Evolutionary conservation across 1,139 yeast genomes (phyloP), one percentile per base, ranked within the genome.

Genomic region (Debaryomyces psychrophilus): DNA sequence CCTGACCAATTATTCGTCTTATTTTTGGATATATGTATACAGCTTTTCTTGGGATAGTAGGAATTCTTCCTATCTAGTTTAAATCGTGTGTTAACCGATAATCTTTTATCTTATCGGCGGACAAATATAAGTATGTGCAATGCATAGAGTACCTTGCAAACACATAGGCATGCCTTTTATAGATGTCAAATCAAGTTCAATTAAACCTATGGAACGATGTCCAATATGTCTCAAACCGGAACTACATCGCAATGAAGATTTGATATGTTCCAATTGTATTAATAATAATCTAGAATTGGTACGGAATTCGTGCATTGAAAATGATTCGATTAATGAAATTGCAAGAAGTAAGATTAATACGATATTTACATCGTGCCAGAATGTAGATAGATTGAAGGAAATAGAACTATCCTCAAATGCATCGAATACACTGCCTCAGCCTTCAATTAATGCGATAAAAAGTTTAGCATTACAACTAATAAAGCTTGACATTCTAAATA

Each of bases 391-490:
- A 11, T 22, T 41, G 40, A 35, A 34, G 33, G 29, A 6, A 39
- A 22, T 22, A 44, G 40, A 46, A 50, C 25, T n/a, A 9, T 11
- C 15, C 11, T 14, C 18, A 18, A 12, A 38, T 7, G 8, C 6
- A n/a, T 7, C 34, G 4, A 44, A 37, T 11, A 52, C 45, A 20
- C 46, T 60, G 3, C 73, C 73, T 2, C 56, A 60, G 9, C 57
- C 65, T 1, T 64, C 69, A 0, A 42, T 51, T 3, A 37, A 45
- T 12, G 60, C 80, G 0, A 63, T 76, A 1, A 71, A 72, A 15
- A 58, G 66, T 17, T 57, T 80, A 27, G 69, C 80, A 0, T 60
- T 73, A 11, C 80, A 77, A 59, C 58, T 79, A 37, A 57, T 73
- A 40, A 75, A 69, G 52, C 65, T 79, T 18, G 71, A 72, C 37